Evolutionary conservation across 2,329 filamentous ascomycete species (phyloP).

Genomic region (Hymenoscyphus occultus): DNA sequence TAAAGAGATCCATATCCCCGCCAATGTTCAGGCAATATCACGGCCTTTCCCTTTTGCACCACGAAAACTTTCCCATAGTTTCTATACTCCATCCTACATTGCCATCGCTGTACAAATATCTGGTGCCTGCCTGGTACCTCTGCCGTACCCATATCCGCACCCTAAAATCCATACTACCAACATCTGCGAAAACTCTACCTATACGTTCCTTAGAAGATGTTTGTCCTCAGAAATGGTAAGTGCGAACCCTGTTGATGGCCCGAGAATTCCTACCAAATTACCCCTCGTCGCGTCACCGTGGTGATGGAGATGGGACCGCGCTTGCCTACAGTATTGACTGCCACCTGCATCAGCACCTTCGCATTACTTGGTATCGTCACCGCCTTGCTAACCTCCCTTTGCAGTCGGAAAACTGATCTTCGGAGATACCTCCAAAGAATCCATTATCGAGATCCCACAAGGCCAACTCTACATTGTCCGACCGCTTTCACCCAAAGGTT

Average conservation of each 20-base stretch:
- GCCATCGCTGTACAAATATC: not conserved
- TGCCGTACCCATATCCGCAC: not conserved
- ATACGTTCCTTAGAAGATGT: constrained; percentile 5
- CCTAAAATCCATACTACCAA: not conserved
- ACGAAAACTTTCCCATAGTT: not conserved
- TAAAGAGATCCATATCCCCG: not conserved
- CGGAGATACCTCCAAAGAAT: constrained; percentile 75
- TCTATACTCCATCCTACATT: not conserved
- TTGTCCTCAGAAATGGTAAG: constrained; percentile 15
- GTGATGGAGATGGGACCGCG: not conserved
- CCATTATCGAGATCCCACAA: constrained; percentile 89
- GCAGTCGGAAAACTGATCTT: constrained; percentile 91
- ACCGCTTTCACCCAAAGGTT: constrained; percentile 91
- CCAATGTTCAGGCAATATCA: constrained; percentile 1
- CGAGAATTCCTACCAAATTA: not conserved
- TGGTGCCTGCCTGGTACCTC: not conserved
- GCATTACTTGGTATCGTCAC: no score
- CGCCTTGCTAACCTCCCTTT: constrained; percentile 19
- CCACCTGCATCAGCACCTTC: not conserved
- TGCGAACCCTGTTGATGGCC: constrained; percentile 11
- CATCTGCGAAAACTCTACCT: not conserved
- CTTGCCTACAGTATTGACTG: not conserved
- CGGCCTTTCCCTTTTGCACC: not conserved
- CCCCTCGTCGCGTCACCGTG: constrained; percentile 3
- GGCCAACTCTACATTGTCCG: constrained; percentile 97